These are phyloP conservation scores for Trichocomaceae sp. DNA, from an alignment of 2,329 filamentous ascomycete species.

Conservation along the genomic window DNA sequence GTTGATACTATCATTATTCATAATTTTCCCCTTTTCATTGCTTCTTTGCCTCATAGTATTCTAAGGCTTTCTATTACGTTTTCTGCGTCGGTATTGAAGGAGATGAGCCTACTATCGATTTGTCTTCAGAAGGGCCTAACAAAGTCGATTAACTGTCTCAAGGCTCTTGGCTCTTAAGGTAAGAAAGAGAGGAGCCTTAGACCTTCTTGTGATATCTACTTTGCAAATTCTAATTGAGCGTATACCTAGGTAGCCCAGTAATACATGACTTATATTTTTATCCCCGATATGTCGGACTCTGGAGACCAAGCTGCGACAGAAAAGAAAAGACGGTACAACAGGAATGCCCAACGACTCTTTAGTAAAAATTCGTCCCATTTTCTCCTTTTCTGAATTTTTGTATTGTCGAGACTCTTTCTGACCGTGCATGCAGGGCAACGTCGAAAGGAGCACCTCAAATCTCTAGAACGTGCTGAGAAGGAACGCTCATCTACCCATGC, in stretches of 20 bases:
- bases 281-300: constrained; percentile 22
- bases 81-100: background rate
- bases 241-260: background rate
- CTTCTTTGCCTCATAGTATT: background rate
- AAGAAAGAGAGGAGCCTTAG: background rate
- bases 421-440: constrained; percentile 30
- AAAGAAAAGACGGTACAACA: constrained; percentile 31
- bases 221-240: background rate
- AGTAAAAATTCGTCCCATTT: constrained; percentile 22
- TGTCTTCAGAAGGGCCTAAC: background rate
- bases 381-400: constrained; percentile 1
- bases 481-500: constrained; percentile 35
- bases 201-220: background rate
- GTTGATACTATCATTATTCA: background rate
- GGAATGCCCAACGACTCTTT: constrained; percentile 41
- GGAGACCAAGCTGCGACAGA: constrained; percentile 24
- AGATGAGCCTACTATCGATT: background rate
- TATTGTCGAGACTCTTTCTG: constrained; percentile 1
- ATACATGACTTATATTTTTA: background rate
- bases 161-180: background rate
- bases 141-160: background rate
- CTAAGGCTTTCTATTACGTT: background rate
- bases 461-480: constrained; percentile 37
- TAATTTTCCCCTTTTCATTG: background rate
- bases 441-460: constrained; percentile 41